Conservation (phyloP, 2,329 filamentous ascomycete species). For the Plenodomus biglobosus region DNA sequence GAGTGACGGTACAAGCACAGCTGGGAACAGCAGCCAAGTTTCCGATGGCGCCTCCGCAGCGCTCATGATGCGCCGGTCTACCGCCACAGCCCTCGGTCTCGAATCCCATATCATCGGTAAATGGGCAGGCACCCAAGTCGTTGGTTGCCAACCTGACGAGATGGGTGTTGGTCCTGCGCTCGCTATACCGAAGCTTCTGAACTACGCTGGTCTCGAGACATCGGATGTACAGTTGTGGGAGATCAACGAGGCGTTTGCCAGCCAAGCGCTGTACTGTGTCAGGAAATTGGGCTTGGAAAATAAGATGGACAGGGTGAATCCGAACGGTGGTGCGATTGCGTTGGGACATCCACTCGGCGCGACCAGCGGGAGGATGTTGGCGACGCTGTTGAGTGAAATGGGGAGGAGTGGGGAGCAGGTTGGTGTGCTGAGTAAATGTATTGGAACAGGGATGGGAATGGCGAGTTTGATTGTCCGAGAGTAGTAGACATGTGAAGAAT, state of each 20-base stretch:
- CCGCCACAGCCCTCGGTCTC: slow-evolving; percentile 72
- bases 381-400: slow-evolving; percentile 71
- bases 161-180: slow-evolving; percentile 91
- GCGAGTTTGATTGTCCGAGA: slow-evolving; percentile 55
- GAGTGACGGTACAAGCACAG: slow-evolving; percentile 72
- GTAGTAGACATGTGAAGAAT: slow-evolving; percentile 33
- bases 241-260: slow-evolving; percentile 81
- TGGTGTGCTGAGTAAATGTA: slow-evolving; percentile 88
- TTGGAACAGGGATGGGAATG: slow-evolving; percentile 57
- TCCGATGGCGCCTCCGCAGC: slow-evolving; percentile 84
- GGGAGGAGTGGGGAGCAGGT: slow-evolving; percentile 68
- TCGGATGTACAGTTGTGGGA: slow-evolving; percentile 84
- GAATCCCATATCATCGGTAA: slow-evolving; percentile 71
- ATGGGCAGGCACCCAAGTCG: slow-evolving; percentile 75
- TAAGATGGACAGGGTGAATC: slow-evolving; percentile 76
- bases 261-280: slow-evolving; percentile 69
- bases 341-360: slow-evolving; percentile 88
- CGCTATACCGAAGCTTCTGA: slow-evolving; percentile 80
- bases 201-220: slow-evolving; percentile 64
- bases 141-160: slow-evolving; percentile 82
- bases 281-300: slow-evolving; percentile 68
- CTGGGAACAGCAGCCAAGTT: slow-evolving; percentile 83
- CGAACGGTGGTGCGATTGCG: slow-evolving; percentile 92
- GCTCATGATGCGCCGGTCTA: slow-evolving; percentile 81
- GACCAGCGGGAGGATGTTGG: slow-evolving; percentile 79